phyloP scores from a whole-genome alignment of 768 basidiomycete species.

The Xerocomus potaroensis region DNA sequence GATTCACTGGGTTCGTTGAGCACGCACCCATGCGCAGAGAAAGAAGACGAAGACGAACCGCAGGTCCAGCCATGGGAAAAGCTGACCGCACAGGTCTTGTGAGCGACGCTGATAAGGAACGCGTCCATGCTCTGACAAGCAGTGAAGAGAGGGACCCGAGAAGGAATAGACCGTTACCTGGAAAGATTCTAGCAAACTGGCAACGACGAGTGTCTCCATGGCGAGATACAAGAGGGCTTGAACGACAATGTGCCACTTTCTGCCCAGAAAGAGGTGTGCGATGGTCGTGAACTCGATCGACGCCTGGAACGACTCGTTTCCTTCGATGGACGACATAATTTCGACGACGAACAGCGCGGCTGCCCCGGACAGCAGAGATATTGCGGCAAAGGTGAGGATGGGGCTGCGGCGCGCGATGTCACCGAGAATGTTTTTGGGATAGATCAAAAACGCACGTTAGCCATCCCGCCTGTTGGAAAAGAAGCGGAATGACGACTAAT shows the following conservation, averaged over 20 bases:
- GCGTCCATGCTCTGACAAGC: slow-evolving; percentile 19
- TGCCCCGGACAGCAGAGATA: slow-evolving; percentile 18
- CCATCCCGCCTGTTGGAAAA: slow-evolving; percentile 27
- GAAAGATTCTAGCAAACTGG: slow-evolving; percentile 23
- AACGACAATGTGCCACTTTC: slow-evolving; percentile 20
- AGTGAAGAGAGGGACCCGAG: neutral
- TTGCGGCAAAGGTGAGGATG: slow-evolving; percentile 12
- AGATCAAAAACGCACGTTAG: slow-evolving; percentile 15
- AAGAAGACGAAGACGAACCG: slow-evolving; percentile 11
- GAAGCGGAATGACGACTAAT: slow-evolving; percentile 17
- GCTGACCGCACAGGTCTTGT: slow-evolving; percentile 25
- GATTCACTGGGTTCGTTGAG: slow-evolving; percentile 10
- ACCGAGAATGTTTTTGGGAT: neutral
- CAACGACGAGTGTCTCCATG: slow-evolving; percentile 19
- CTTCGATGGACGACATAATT: slow-evolving; percentile 25
- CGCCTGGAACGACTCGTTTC: slow-evolving; percentile 20
- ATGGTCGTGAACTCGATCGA: slow-evolving; percentile 26
- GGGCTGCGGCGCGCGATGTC: slow-evolving; percentile 8
- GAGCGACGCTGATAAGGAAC: slow-evolving; percentile 20
- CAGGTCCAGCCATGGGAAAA: slow-evolving; percentile 21
- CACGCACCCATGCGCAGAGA: neutral
- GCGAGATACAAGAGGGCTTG: slow-evolving; percentile 20
- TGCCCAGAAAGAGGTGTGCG: slow-evolving; percentile 24
- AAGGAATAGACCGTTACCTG: slow-evolving; percentile 12
- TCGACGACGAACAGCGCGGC: slow-evolving; percentile 20